phyloP scores from a whole-genome alignment of 148 eudicot genomes.

The Chenopodium album region DNA sequence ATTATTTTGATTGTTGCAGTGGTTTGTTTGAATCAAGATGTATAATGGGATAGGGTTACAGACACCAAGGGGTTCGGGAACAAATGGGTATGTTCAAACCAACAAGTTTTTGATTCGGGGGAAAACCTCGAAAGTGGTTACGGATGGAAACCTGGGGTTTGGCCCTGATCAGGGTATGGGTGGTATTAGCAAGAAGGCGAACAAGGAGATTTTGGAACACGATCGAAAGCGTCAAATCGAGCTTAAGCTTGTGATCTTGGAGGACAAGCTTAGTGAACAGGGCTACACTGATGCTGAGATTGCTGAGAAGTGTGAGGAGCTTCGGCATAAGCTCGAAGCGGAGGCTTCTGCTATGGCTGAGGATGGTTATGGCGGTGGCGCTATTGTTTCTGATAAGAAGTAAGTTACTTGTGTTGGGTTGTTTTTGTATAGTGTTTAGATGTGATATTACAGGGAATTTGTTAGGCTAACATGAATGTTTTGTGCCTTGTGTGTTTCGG shows the following conservation, averaged over 20 bases:
- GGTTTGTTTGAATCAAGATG: constrained; percentile 39
- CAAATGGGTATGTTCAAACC: constrained; percentile 83
- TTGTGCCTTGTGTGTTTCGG: background rate
- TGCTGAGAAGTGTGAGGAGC: constrained; percentile 59
- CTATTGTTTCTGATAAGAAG: constrained; percentile 33
- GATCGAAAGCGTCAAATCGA: constrained; percentile 95
- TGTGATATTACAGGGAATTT: background rate
- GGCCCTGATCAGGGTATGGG: constrained; percentile 68
- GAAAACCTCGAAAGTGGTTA: constrained; percentile 39
- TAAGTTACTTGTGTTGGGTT: background rate
- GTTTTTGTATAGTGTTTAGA: background rate
- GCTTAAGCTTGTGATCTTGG: constrained; percentile 73
- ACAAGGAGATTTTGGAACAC: constrained; percentile 80
- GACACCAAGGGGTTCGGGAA: constrained; percentile 89
- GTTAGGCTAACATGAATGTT: background rate
- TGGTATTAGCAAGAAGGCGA: constrained; percentile 62
- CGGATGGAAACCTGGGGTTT: constrained; percentile 46
- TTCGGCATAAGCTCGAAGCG: constrained; percentile 58
- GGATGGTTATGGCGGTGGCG: constrained; percentile 30
- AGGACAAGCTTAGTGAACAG: constrained; percentile 73
- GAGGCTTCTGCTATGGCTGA: constrained; percentile 43
- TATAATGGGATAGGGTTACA: constrained; percentile 93
- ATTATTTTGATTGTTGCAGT: background rate
- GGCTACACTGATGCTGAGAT: constrained; percentile 79
- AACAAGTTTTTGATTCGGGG: constrained; percentile 73